Evolutionary conservation across 2,329 filamentous ascomycete species (phyloP), one percentile per base, ranked within the genome.

Genomic region (Ambrosiella cleistominuta): DNA sequence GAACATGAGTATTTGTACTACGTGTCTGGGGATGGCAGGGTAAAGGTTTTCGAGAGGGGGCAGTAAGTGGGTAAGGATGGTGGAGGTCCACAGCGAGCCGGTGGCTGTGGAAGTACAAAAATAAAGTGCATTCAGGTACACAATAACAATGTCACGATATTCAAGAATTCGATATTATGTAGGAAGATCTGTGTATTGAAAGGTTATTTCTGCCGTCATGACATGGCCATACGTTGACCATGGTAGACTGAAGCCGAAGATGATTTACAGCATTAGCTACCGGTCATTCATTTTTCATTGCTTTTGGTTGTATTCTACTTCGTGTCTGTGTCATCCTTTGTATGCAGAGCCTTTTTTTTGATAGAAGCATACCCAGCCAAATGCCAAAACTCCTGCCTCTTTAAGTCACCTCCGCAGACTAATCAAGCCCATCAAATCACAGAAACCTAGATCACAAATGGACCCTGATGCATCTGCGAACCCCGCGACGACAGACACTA

Each of bases 11-110:
- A 86, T 66, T 17, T 96, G 67, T 96, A 95, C 72, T 81, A 86
- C 66, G 81, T 95, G 37, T 80, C 81, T 57, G 80, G 81, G 8
- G 89, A 95, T 71, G 88, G 88, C 1, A 78, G 79, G 19, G 87
- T 89, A 27, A 85, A 75, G 65, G 86, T 95, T 7, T 96, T 95
- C 74, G 87, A 88, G 66, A 79, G 89, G 66, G 89, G 91, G 1
- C 56, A 60, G 44, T 57, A 35, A 50, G n/a, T 36, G 17, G 15
- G 17, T 40, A 7, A 50, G 8, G 15, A 19, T 47, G 44, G 7
- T 19, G 5, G n/a, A 50, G 45, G 27, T 27, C 27, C 27, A 27
- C 27, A 5, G 27, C 27, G 4, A 3, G 27, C 27, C 27, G 27
- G 27, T 5, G 27, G 27, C 27, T 27, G 27, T 27, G 4, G 27